Base-by-base conservation (phyloP, 106 monocot species). In the Agapanthus africanus region DNA sequence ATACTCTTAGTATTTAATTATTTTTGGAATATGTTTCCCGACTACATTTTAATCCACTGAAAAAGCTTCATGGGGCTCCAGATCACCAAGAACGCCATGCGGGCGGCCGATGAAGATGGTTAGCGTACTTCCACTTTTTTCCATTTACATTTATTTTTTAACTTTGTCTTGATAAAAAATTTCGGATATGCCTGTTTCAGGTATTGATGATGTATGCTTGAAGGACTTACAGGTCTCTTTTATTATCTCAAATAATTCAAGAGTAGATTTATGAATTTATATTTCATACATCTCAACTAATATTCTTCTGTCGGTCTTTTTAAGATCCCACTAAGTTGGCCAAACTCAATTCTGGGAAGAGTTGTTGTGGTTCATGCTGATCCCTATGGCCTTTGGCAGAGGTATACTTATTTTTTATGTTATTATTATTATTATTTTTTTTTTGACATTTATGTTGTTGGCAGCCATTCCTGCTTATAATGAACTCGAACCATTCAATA, bases 311-410 rank as follows among this genome's bases (percentile, higher is more conserved):
- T 25, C 40, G 35, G 7, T 10, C 25, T 66, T 14, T 42, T 42
- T 14, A 11, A 94, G 94, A 91, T 94, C 61, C 87, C 83, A 2
- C 81, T 94, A 11, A 71, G 70, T 56, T 87, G 94, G 60, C 73
- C 87, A 56, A 68, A 83, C 66, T 87, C 90, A 1, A 81, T 94
- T 35, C 56, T 91, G 62, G 90, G 94, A 37, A 91, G 94, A 46
- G 94, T 87, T 73, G 85, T 94, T 67, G 94, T 94, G 73, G 90
- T 94, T 69, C 94, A 94, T 91, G 87, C 94, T 54, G 94, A 94
- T 63, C 85, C 90, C n/a, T 90, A 94, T 87, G 90, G 91, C 74
- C 94, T 94, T n/a, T 72, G 94, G 90, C 37, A 87, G 77, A 77
- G 90, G 94, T 94, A 94, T 35, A n/a, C 37, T 44, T 11, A 8